Conservation (phyloP, 140 eudicot genomes). For the Stevia rebaudiana region DNA sequence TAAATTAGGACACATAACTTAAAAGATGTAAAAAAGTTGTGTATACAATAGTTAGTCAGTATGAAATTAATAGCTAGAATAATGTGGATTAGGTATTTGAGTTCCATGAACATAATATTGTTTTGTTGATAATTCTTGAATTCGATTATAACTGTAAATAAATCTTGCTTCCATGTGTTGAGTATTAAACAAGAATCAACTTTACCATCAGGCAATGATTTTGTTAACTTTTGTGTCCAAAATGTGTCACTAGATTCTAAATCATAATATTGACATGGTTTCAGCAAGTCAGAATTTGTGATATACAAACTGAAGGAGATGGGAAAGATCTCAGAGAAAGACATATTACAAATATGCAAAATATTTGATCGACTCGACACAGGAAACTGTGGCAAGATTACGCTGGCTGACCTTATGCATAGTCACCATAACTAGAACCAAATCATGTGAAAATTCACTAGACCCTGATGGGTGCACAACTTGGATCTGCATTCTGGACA, state of each 20-base stretch:
- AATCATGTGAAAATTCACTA: slow-evolving; percentile 4
- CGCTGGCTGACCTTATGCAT: slow-evolving; percentile 60
- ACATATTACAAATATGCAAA: slow-evolving; percentile 56
- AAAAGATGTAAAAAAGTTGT: background rate
- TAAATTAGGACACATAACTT: background rate
- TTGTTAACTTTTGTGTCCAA: background rate
- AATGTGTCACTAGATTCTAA: background rate
- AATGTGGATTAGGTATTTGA: background rate
- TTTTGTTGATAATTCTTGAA: background rate
- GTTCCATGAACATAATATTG: background rate
- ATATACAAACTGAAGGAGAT: slow-evolving; percentile 85
- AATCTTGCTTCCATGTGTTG: too few relatives aligned
- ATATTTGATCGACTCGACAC: slow-evolving; percentile 69
- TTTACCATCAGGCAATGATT: too few relatives aligned
- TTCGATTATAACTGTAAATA: too few relatives aligned
- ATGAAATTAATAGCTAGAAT: background rate
- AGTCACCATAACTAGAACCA: slow-evolving; percentile 28
- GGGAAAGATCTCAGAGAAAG: slow-evolving; percentile 79
- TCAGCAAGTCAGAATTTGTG: slow-evolving; percentile 81
- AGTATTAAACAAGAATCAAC: too few relatives aligned
- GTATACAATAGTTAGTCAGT: background rate
- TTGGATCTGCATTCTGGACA: background rate
- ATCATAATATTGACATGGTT: slow-evolving; percentile 7
- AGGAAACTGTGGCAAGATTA: slow-evolving; percentile 74
- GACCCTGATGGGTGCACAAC: background rate